Evolutionary conservation across 2,329 filamentous ascomycete species (phyloP).

Genomic region (Atkinsonella hypoxylon): DNA sequence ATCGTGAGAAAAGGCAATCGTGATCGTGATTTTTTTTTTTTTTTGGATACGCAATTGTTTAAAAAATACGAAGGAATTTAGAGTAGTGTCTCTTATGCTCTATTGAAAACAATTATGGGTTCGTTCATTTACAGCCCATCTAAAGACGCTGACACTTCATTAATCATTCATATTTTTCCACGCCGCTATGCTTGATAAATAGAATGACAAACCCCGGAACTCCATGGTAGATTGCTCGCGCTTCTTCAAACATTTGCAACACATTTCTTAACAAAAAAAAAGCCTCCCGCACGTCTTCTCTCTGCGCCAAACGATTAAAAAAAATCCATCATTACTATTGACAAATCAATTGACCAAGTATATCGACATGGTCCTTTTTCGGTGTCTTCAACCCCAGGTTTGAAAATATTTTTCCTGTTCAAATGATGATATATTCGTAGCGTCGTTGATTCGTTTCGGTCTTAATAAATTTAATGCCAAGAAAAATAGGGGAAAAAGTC

Average conservation of each 20-base stretch:
- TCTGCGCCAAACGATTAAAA: background rate
- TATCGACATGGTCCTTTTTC: background rate
- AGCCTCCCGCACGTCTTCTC: background rate
- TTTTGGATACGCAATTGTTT: too few species aligned
- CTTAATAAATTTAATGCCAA: background rate
- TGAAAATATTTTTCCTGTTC: background rate
- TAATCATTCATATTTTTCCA: background rate
- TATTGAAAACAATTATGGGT: too few species aligned
- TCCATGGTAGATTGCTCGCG: background rate
- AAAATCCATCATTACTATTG: background rate
- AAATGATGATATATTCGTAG: slow-evolving; percentile 3
- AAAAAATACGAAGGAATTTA: too few species aligned
- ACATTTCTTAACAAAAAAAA: too few species aligned
- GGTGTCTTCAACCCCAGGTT: background rate
- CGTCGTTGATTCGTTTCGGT: slow-evolving; percentile 3
- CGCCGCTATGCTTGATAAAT: background rate
- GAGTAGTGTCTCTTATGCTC: too few species aligned
- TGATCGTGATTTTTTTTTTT: too few species aligned
- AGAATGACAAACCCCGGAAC: background rate
- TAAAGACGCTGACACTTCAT: too few species aligned
- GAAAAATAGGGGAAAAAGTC: background rate
- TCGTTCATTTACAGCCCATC: too few species aligned
- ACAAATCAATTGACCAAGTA: background rate
- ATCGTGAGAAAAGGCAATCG: too few species aligned
- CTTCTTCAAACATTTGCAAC: background rate